Percentiles rank a stretch among this genome's conserved stretches.
Evolutionary conservation across 2,329 filamentous ascomycete species (phyloP).

Genomic region (Aspergillus proliferans): DNA sequence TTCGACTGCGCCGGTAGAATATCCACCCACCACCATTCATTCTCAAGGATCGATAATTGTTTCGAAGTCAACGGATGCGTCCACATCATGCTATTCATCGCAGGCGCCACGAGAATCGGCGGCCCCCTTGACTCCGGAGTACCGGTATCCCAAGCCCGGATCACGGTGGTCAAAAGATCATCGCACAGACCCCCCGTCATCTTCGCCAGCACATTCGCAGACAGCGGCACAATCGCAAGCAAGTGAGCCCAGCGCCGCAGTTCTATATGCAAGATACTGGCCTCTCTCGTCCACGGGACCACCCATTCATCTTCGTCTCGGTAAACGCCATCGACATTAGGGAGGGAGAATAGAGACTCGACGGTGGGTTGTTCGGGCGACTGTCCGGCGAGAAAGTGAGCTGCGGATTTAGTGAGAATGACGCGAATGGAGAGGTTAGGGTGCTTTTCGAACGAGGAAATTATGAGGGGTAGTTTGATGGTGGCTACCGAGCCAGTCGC

Average conservation of each 20-base stretch:
- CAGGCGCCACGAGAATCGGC: constrained; percentile 67
- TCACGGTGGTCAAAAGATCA: constrained; percentile 64
- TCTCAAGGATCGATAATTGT: constrained; percentile 64
- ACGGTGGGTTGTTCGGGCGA: constrained; percentile 69
- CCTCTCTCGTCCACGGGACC: constrained; percentile 68
- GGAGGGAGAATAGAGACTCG: constrained; percentile 50
- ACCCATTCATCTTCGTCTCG: constrained; percentile 81
- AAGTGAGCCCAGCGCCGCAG: constrained; percentile 75
- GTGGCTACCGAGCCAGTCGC: constrained; percentile 74
- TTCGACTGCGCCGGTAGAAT: constrained; percentile 70
- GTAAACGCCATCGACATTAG: constrained; percentile 75
- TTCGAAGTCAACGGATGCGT: constrained; percentile 70
- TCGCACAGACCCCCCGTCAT: constrained; percentile 72
- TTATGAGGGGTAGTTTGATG: constrained; percentile 71
- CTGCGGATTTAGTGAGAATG: constrained; percentile 67
- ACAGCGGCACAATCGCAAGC: constrained; percentile 72
- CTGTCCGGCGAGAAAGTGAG: constrained; percentile 70
- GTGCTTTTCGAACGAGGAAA: constrained; percentile 41
- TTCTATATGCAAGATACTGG: constrained; percentile 85
- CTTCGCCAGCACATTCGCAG: constrained; percentile 81
- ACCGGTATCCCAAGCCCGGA: constrained; percentile 78
- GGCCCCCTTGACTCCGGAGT: constrained; percentile 41
- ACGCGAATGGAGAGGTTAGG: constrained; percentile 69
- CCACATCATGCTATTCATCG: constrained; percentile 93
- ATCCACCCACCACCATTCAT: constrained; percentile 68